Evolutionary conservation across 805 yeast species (phyloP).

Genomic region (Yamadazyma kitorensis): DNA sequence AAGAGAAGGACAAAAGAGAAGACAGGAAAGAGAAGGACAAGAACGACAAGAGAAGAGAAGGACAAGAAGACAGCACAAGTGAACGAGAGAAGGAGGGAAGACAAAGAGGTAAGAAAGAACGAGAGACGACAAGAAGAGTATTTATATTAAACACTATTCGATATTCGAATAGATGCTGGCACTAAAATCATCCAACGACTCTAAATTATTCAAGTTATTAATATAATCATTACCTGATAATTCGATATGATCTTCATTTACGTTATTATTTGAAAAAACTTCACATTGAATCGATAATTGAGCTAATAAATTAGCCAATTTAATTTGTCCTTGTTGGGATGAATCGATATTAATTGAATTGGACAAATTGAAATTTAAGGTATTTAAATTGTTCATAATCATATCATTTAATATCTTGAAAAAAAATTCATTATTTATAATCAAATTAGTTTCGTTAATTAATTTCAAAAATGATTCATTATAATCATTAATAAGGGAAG

Average conservation of each 20-base stretch:
- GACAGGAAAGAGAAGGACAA: background rate
- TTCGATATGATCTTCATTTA: slow-evolving; percentile 13
- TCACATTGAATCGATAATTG: slow-evolving; percentile 64
- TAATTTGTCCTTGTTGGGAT: slow-evolving; percentile 16
- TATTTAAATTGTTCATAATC: slow-evolving; percentile 31
- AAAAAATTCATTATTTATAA: slow-evolving; percentile 34
- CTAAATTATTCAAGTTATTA: slow-evolving; percentile 36
- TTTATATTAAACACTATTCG: slow-evolving; percentile 30
- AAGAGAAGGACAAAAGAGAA: background rate
- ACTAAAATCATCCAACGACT: slow-evolving; percentile 79
- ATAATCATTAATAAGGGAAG: slow-evolving; percentile 36
- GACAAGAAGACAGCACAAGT: too few relatives aligned
- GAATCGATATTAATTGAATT: slow-evolving; percentile 13
- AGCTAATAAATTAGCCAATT: slow-evolving; percentile 69
- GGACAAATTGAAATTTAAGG: slow-evolving; percentile 32
- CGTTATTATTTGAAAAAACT: slow-evolving; percentile 37
- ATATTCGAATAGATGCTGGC: slow-evolving; percentile 89
- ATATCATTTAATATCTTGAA: slow-evolving; percentile 29
- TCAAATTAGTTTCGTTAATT: slow-evolving; percentile 44
- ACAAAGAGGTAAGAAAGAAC: too few relatives aligned
- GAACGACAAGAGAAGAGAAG: background rate
- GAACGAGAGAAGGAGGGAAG: too few relatives aligned
- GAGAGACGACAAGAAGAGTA: too few relatives aligned
- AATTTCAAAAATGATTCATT: slow-evolving; percentile 38
- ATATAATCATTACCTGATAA: slow-evolving; percentile 36